Conservation (phyloP, 305 asterid genomes). For the Nicotiana rustica region DNA sequence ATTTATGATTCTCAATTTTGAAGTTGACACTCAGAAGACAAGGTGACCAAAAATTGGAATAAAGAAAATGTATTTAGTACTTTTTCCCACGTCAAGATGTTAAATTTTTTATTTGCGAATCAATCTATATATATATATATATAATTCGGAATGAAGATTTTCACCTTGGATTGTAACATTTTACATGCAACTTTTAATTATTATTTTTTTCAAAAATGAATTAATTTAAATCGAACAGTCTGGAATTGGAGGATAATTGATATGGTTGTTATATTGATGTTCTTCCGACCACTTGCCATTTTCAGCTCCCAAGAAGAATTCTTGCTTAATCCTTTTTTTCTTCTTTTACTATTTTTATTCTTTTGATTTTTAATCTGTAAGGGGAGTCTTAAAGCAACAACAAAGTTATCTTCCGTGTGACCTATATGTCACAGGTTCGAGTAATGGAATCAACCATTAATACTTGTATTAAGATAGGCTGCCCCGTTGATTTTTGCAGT, state of each 20-base stretch:
- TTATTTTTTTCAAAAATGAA: background rate
- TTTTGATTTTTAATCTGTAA: background rate
- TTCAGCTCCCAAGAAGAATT: background rate
- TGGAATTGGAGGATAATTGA: background rate
- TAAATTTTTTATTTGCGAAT: too few species aligned
- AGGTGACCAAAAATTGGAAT: background rate
- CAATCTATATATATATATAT: too few species aligned
- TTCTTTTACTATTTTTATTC: background rate
- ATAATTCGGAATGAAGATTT: background rate
- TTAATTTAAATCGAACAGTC: background rate
- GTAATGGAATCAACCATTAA: too few species aligned
- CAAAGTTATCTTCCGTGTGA: too few species aligned
- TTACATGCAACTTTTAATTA: background rate
- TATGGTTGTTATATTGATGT: slow-evolving; percentile 11
- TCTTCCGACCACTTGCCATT: background rate
- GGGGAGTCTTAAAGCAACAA: too few species aligned
- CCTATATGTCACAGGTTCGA: too few species aligned
- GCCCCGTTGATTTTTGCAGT: background rate
- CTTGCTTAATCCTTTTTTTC: background rate
- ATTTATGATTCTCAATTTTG: background rate
- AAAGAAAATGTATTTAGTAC: background rate
- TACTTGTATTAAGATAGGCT: too few species aligned
- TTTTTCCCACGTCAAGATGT: background rate
- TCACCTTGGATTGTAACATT: background rate
- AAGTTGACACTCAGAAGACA: background rate